Percentiles rank a stretch among this genome's conserved stretches.
phyloP scores from a whole-genome alignment of 2,329 filamentous ascomycete species.

The Polychaeton citri region DNA sequence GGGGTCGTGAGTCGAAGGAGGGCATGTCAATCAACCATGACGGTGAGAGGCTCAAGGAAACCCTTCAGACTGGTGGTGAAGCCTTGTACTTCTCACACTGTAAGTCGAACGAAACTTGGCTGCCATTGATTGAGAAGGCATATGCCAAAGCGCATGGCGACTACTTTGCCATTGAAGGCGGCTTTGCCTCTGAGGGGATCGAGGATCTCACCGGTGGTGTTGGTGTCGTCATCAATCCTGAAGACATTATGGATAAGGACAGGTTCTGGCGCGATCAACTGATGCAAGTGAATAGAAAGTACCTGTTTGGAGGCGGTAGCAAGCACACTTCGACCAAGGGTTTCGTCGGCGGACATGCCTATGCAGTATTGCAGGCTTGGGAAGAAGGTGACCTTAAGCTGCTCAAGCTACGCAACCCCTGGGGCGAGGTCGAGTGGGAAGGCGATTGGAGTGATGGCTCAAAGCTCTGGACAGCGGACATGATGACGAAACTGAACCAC shows the following conservation, averaged over 20 bases:
- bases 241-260: conserved; percentile 64
- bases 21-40: conserved; percentile 25
- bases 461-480: conserved; percentile 72
- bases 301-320: conserved; percentile 57
- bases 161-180: conserved; percentile 60
- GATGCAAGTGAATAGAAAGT: conserved; percentile 66
- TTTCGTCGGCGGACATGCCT: conserved; percentile 46
- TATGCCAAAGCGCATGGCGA: conserved; percentile 78
- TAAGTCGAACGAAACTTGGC: conserved; percentile 68
- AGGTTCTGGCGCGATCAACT: conserved; percentile 75
- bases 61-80: conserved; percentile 61
- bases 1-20: conserved; percentile 13
- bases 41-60: conserved; percentile 16
- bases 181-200: conserved; percentile 51
- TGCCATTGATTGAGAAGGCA: conserved; percentile 68
- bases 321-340: conserved; percentile 28
- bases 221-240: conserved; percentile 53
- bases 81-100: conserved; percentile 69
- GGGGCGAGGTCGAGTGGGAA: conserved; percentile 70
- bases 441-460: conserved; percentile 73
- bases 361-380: conserved; percentile 43
- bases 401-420: conserved; percentile 53
- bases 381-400: conserved; percentile 29
- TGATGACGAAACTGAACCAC: conserved; percentile 59
- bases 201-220: conserved; percentile 52